Evolutionary conservation across 2,329 filamentous ascomycete species (phyloP).

Genomic region (Penicillium sp.): DNA sequence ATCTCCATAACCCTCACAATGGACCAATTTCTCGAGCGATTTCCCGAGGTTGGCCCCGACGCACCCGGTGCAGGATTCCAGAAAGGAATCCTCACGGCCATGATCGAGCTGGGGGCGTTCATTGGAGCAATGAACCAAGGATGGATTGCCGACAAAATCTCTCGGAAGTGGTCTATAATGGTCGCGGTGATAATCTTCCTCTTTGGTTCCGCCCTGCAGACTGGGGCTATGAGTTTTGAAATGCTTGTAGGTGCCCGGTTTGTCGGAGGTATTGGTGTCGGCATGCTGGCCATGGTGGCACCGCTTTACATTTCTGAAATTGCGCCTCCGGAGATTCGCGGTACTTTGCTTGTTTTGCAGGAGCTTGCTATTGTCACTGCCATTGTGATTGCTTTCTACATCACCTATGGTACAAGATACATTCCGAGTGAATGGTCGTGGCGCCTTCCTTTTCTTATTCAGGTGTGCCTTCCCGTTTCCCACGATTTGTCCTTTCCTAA

Average conservation of each 20-base stretch:
- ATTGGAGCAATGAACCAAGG: conserved; percentile 46
- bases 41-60: conserved; percentile 43
- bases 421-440: conserved; percentile 43
- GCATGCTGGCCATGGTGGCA: conserved; percentile 38
- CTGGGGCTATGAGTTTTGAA: conserved; percentile 48
- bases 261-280: conserved; percentile 40
- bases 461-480: background rate
- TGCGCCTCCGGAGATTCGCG: conserved; percentile 38
- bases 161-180: conserved; percentile 52
- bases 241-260: conserved; percentile 52
- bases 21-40: conserved; percentile 50
- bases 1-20: conserved; percentile 51
- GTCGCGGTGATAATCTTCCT: conserved; percentile 54
- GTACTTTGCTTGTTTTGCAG: conserved; percentile 39
- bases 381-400: conserved; percentile 54
- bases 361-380: conserved; percentile 50
- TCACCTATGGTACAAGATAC: conserved; percentile 53
- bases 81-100: conserved; percentile 51
- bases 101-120: conserved; percentile 54
- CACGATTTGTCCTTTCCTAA: conserved; percentile 28
- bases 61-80: conserved; percentile 39
- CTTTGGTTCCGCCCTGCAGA: conserved; percentile 52
- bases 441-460: conserved; percentile 12
- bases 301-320: conserved; percentile 39
- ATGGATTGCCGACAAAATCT: conserved; percentile 53